Conservation (phyloP, 2,329 filamentous ascomycete species). For the Cyphellophora attinorum region DNA sequence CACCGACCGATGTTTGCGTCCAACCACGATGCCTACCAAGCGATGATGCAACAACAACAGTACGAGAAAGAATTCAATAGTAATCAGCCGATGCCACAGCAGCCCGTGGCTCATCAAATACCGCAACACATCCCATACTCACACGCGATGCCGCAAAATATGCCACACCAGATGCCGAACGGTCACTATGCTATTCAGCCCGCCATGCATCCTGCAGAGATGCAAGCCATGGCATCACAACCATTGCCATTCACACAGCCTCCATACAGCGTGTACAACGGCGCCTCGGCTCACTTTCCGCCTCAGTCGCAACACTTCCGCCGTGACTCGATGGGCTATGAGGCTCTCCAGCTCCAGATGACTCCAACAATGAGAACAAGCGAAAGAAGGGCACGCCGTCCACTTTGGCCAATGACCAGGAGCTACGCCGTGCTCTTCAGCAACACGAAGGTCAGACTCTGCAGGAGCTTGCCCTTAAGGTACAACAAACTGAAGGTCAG, state of each 20-base stretch:
- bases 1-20: too few species aligned
- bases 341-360: constrained; percentile 31
- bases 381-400: constrained; percentile 36
- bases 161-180: too few species aligned
- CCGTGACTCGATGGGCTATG: constrained; percentile 20
- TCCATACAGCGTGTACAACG: too few species aligned
- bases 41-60: constrained; percentile 10
- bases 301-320: constrained; percentile 25
- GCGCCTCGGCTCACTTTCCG: constrained; percentile 26
- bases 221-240: too few species aligned
- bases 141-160: too few species aligned
- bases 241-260: too few species aligned
- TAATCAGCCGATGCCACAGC: too few species aligned
- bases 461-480: constrained; percentile 38
- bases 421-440: constrained; percentile 35
- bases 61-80: too few species aligned
- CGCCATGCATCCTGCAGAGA: constrained; percentile 16
- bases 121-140: too few species aligned
- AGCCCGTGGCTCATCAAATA: too few species aligned
- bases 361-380: constrained; percentile 32
- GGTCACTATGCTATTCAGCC: too few species aligned
- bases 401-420: constrained; percentile 39
- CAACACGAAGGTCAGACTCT: constrained; percentile 37
- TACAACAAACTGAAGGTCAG: constrained; percentile 37
- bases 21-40: constrained; percentile 3